Evolutionary conservation across 352 stramenopile species (phyloP).

Genomic region (Phytophthora megakarya): DNA sequence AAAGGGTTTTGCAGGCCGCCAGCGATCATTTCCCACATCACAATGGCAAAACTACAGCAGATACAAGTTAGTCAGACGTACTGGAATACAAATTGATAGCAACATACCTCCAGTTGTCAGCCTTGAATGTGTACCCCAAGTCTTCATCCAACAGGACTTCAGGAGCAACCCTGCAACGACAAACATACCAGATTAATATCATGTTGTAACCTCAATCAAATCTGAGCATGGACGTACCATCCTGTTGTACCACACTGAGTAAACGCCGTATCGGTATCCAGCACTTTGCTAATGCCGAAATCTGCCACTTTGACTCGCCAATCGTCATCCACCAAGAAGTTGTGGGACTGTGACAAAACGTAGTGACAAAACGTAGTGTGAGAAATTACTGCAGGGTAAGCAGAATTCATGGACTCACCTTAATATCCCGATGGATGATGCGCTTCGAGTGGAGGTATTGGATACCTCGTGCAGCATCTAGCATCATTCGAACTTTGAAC

Average conservation of each 20-base stretch:
- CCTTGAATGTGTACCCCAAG: slow-evolving; percentile 88
- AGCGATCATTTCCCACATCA: slow-evolving; percentile 93
- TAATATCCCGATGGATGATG: slow-evolving; percentile 91
- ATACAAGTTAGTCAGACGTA: neutral
- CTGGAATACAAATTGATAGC: neutral
- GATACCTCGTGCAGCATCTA: slow-evolving; percentile 87
- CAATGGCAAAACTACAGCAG: slow-evolving; percentile 78
- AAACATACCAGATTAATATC: neutral
- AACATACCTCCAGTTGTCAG: slow-evolving; percentile 87
- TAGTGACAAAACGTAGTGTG: neutral
- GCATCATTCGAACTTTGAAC: slow-evolving; percentile 92
- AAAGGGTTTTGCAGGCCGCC: slow-evolving; percentile 81
- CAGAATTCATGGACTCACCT: slow-evolving; percentile 49
- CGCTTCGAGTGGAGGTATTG: slow-evolving; percentile 88
- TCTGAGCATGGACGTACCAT: slow-evolving; percentile 52
- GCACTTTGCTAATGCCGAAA: slow-evolving; percentile 90
- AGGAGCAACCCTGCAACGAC: slow-evolving; percentile 74
- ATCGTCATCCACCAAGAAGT: slow-evolving; percentile 89
- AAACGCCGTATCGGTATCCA: slow-evolving; percentile 85
- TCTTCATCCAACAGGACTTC: slow-evolving; percentile 89
- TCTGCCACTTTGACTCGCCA: slow-evolving; percentile 90
- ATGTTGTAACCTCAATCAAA: neutral
- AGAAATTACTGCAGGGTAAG: no score
- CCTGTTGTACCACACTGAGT: slow-evolving; percentile 88
- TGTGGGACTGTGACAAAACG: no score